phyloP scores from a whole-genome alignment of 2,329 filamentous ascomycete genomes.

The Sporothrix luriei region DNA sequence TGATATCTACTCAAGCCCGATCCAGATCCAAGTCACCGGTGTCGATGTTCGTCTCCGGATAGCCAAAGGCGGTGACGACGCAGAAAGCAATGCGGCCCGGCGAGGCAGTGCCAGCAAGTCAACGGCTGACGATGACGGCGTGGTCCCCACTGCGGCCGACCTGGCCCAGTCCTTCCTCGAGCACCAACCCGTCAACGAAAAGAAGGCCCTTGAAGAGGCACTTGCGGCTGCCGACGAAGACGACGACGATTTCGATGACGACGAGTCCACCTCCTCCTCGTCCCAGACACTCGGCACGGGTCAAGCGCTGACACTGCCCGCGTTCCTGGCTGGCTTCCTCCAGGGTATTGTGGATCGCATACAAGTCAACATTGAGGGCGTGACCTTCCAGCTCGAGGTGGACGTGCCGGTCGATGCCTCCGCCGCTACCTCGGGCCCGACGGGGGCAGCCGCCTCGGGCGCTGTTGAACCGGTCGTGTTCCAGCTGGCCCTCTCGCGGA shows the following conservation, averaged over 20 bases:
- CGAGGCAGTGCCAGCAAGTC: conserved; percentile 16
- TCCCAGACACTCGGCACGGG: conserved; percentile 63
- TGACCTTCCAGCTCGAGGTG: conserved; percentile 68
- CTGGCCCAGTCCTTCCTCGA: conserved; percentile 78
- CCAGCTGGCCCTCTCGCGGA: conserved; percentile 64
- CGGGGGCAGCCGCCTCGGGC: conserved; percentile 38
- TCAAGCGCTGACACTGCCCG: conserved; percentile 67
- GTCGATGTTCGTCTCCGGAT: conserved; percentile 71
- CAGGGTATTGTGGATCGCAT: conserved; percentile 74
- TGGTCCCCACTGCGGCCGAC: conserved; percentile 69
- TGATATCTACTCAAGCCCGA: conserved; percentile 83
- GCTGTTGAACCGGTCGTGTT: conserved; percentile 61
- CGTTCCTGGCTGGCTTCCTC: conserved; percentile 70
- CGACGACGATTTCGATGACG: conserved; percentile 47
- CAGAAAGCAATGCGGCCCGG: not conserved
- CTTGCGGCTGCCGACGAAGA: conserved; percentile 56
- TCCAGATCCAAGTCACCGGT: conserved; percentile 78
- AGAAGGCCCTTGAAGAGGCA: conserved; percentile 68
- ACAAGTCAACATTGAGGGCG: conserved; percentile 65
- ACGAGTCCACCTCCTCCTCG: conserved; percentile 50
- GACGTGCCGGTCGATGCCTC: conserved; percentile 55
- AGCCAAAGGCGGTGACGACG: conserved; percentile 15
- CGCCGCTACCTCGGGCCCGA: conserved; percentile 1
- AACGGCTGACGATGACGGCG: conserved; percentile 43
- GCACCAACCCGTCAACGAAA: conserved; percentile 67